phyloP scores from a whole-genome alignment of 169 alveolate genomes.

The Cryptosporidium bovis region DNA sequence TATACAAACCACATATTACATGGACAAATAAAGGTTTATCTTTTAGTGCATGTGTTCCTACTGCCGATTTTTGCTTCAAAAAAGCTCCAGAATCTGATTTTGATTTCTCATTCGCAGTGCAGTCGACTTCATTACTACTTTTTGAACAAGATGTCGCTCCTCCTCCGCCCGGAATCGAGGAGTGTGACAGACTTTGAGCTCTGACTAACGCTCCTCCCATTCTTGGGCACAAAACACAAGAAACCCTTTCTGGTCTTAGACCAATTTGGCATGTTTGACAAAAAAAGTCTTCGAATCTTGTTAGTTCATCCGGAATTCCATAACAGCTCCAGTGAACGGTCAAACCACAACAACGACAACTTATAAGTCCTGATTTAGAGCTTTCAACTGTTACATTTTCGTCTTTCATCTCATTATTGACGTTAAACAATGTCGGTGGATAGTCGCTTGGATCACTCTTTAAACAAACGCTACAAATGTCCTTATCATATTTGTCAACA shows the following conservation, averaged over 20 bases:
- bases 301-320: conserved; percentile 12
- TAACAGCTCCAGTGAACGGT: conserved; percentile 60
- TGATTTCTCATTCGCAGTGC: too few relatives aligned
- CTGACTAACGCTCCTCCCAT: conserved; percentile 51
- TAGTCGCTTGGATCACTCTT: conserved; percentile 31
- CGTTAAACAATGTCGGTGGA: background rate
- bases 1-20: conserved; percentile 31
- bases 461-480: conserved; percentile 37
- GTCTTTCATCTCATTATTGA: background rate
- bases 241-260: conserved; percentile 23
- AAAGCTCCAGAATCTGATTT: background rate
- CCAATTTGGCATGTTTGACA: conserved; percentile 52
- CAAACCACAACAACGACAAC: conserved; percentile 47
- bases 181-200: conserved; percentile 8
- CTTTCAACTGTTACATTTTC: background rate
- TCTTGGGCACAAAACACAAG: conserved; percentile 62
- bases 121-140: background rate
- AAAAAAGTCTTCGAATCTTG: background rate
- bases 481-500: conserved; percentile 37
- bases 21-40: conserved; percentile 31
- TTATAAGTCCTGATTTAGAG: background rate
- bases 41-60: background rate
- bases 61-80: background rate
- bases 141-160: too few relatives aligned
- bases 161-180: background rate